phyloP scores from a whole-genome alignment of 2,329 filamentous ascomycete genomes.

The Rhinocladiella similis region DNA sequence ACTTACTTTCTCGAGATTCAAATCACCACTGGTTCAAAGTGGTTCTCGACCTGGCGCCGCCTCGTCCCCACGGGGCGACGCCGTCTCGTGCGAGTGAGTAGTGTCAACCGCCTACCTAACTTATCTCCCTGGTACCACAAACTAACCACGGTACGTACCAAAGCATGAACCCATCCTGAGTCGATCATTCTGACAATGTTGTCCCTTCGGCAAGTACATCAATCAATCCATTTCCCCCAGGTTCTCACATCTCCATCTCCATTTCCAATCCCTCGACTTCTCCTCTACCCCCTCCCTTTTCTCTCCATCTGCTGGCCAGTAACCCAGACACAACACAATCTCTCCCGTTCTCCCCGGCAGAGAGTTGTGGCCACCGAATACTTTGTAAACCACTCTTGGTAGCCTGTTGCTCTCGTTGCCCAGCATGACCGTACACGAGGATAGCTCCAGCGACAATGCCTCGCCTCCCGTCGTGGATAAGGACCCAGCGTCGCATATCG shows the following conservation, averaged over 20 bases:
- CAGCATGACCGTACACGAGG: slow-evolving; percentile 19
- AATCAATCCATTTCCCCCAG: neutral
- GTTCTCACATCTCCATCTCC: neutral
- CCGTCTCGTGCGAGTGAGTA: no score
- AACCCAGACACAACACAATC: no score
- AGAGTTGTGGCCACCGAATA: neutral
- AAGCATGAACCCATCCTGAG: neutral
- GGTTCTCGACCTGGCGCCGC: neutral
- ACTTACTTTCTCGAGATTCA: no score
- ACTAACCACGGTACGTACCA: neutral
- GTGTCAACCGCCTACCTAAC: no score
- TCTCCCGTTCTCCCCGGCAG: neutral
- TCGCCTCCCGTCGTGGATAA: slow-evolving; percentile 16
- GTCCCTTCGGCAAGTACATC: slow-evolving; percentile 12
- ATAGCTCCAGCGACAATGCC: slow-evolving; percentile 16
- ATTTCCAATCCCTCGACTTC: neutral
- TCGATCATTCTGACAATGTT: neutral
- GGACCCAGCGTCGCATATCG: slow-evolving; percentile 32
- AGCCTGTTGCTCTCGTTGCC: neutral
- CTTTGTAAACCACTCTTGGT: neutral
- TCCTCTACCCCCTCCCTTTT: neutral
- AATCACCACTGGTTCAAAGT: no score
- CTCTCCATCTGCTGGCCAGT: neutral
- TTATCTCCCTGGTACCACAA: neutral
- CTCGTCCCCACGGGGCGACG: no score